Evolutionary conservation across 371 early-diverging fungal species (phyloP).

Genomic region (Choanephora cucurbitarum): DNA sequence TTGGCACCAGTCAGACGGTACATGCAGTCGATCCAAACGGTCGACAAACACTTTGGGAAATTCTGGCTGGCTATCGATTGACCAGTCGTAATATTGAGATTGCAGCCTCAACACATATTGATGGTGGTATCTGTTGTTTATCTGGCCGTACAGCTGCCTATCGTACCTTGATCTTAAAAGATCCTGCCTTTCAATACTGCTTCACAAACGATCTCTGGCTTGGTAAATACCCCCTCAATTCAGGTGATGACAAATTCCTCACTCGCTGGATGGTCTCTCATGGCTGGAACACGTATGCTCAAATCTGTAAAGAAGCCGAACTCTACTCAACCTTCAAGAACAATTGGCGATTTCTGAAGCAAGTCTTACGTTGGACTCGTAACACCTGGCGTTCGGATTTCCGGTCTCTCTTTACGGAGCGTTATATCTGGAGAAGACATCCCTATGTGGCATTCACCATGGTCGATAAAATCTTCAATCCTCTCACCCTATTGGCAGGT

Average conservation of each 20-base stretch:
- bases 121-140: constrained; percentile 77
- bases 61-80: constrained; percentile 71
- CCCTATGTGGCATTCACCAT: constrained; percentile 78
- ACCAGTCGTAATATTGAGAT: constrained; percentile 77
- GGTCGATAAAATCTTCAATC: constrained; percentile 78
- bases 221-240: constrained; percentile 71
- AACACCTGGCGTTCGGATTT: constrained; percentile 80
- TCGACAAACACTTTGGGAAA: constrained; percentile 72
- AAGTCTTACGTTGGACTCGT: constrained; percentile 74
- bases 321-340: constrained; percentile 75
- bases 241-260: constrained; percentile 79
- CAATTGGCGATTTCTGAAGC: constrained; percentile 77
- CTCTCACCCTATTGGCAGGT: constrained; percentile 71
- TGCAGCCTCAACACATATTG: constrained; percentile 76
- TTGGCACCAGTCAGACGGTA: constrained; percentile 70
- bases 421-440: constrained; percentile 66
- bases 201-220: constrained; percentile 77
- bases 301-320: constrained; percentile 74
- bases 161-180: constrained; percentile 72
- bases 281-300: constrained; percentile 72
- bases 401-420: constrained; percentile 64
- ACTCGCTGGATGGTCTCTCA: constrained; percentile 79
- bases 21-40: constrained; percentile 58
- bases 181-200: constrained; percentile 69
- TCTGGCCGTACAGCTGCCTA: constrained; percentile 83